Conservation (phyloP, 495 filamentous ascomycete species). For the Rhypophila decipiens region DNA sequence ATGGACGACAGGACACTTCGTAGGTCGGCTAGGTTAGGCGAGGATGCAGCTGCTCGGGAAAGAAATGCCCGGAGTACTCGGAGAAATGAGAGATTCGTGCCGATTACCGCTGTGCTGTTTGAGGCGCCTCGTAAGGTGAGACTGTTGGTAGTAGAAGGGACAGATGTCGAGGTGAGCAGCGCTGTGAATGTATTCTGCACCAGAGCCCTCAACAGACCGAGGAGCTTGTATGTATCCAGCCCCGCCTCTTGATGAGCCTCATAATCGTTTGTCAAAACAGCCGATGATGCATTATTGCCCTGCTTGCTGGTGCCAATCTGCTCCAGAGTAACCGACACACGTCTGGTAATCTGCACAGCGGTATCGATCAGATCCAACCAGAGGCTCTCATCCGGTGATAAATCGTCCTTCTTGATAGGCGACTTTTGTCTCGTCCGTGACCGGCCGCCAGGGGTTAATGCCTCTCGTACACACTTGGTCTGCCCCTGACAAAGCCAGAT, state of each 20-base stretch:
- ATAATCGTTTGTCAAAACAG: constrained; percentile 22
- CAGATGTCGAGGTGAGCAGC: constrained; percentile 64
- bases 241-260: constrained; percentile 11
- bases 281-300: not conserved
- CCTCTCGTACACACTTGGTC: constrained; percentile 51
- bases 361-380: constrained; percentile 90
- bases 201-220: constrained; percentile 59
- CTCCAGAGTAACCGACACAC: constrained; percentile 31
- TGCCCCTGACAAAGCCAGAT: constrained; percentile 95
- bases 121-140: too few relatives aligned
- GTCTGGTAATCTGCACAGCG: constrained; percentile 72
- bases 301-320: too few relatives aligned
- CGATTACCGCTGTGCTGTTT: constrained; percentile 30
- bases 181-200: constrained; percentile 90
- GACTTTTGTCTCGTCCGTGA: constrained; percentile 37
- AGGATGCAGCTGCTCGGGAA: constrained; percentile 69
- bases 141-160: constrained; percentile 7
- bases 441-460: too few relatives aligned
- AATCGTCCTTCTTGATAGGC: constrained; percentile 51
- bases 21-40: constrained; percentile 81
- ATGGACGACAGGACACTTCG: constrained; percentile 79
- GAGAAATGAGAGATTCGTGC: constrained; percentile 70
- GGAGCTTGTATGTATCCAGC: constrained; percentile 50
- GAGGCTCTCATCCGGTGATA: constrained; percentile 71
- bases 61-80: constrained; percentile 87